Conservation (phyloP, 2,329 filamentous ascomycete genomes). For the Colletotrichum sp. region DNA sequence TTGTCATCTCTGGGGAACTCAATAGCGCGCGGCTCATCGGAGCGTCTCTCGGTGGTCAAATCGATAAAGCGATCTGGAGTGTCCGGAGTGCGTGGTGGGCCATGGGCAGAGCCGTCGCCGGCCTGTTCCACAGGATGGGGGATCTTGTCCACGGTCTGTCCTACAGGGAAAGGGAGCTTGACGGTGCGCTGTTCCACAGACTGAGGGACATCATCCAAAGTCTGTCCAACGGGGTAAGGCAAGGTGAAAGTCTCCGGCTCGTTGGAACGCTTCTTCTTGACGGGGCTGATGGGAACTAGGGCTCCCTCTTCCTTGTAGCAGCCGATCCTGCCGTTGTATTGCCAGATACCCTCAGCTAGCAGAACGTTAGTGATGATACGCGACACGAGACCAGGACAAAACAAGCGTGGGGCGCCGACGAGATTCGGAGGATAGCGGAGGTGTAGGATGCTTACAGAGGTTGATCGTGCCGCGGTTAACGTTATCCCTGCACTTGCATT, state of each 20-base stretch:
- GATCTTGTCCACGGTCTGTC: not conserved
- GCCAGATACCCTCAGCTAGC: slow-evolving; percentile 4
- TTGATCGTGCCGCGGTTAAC: not conserved
- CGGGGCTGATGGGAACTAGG: not conserved
- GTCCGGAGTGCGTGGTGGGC: not conserved
- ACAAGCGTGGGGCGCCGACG: not conserved
- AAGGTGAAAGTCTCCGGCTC: not conserved
- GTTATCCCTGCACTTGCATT: not conserved
- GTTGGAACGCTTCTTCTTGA: not conserved
- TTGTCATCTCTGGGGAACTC: not conserved
- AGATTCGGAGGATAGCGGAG: rapidly evolving
- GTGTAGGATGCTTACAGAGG: not conserved
- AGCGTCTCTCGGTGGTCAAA: not conserved
- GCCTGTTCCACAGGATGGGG: not conserved
- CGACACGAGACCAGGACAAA: not conserved
- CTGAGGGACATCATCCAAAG: not conserved
- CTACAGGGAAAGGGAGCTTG: not conserved
- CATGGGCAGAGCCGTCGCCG: not conserved
- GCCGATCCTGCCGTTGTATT: not conserved
- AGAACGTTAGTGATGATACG: not conserved
- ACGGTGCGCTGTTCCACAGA: not conserved
- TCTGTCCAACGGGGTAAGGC: not conserved
- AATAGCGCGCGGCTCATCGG: not conserved
- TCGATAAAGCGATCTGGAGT: rapidly evolving
- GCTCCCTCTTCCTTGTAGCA: not conserved